Base-by-base conservation (phyloP, 441 rosid species). In the Croton laevigatus region DNA sequence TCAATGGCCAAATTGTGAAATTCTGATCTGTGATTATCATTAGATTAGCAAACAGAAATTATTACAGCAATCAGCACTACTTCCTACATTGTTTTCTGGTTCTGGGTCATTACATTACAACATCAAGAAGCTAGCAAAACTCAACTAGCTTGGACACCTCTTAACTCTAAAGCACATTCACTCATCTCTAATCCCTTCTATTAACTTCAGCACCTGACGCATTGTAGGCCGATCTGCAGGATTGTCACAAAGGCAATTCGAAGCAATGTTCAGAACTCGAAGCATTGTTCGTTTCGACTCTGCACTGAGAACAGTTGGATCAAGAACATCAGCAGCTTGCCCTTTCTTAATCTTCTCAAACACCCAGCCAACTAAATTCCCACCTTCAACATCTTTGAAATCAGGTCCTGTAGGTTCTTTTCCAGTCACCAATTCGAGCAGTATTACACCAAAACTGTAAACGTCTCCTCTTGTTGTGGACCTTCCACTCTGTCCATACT, bases 381-480 rank as follows among this genome's bases (percentile, higher is more conserved):
- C 98, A 0, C 96, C 99, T 84, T 94, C 99, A 0, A 83, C 89
- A 71, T 92, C 98, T 62, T 92, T 90, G 68, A 94, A 94, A 59
- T 94, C 93, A 0, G 97, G 94, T 46, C 99, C 99, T 0, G 97
- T 92, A 9, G 99, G 96, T 71, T 94, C 99, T 75, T 90, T 91
- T 67, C 98, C 99, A 0, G 97, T 90, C 66, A 92, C 91, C 79
- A 94, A 51, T 73, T 94, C 99, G 5, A 94, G 82, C 73, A 94
- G 73, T 23, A 94, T 94, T 23, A 94, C 99, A 1, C 99, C 99
- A 16, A 90, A 90, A 77, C 99, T 94, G 42, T 88, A 94, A n/a
- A 94, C 98, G 69, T 94, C 98, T n/a, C 99, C 99, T 62, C 83
- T 89, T 3, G 86, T 78, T 0, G 98, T 92, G 5, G 91, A 90